Conservation (phyloP, 768 basidiomycete species). For the Psilocybe cyanescens region DNA sequence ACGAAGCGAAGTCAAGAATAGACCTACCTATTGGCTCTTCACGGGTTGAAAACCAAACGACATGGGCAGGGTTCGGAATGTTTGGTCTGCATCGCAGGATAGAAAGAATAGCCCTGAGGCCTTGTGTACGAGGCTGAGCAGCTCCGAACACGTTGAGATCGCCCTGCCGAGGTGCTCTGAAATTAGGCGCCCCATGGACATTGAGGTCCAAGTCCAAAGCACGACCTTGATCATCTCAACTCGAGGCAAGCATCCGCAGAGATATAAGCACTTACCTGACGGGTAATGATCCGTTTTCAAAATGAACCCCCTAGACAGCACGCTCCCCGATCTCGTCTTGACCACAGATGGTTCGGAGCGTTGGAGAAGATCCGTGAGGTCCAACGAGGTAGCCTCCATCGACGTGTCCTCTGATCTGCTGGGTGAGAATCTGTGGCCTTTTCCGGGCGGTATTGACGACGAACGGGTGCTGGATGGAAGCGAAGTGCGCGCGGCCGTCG, state of each 20-base stretch:
- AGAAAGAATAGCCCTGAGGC: slow-evolving; percentile 87
- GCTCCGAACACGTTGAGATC: slow-evolving; percentile 92
- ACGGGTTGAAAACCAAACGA: slow-evolving; percentile 95
- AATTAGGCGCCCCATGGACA: slow-evolving; percentile 95
- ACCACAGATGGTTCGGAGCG: slow-evolving; percentile 76
- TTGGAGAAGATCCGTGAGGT: slow-evolving; percentile 65
- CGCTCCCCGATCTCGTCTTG: slow-evolving; percentile 82
- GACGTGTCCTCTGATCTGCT: background rate
- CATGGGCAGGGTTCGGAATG: slow-evolving; percentile 65
- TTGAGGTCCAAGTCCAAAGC: slow-evolving; percentile 91
- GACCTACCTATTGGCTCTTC: slow-evolving; percentile 91
- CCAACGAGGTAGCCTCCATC: slow-evolving; percentile 24
- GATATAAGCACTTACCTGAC: slow-evolving; percentile 50
- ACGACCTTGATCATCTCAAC: slow-evolving; percentile 55
- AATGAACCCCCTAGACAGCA: slow-evolving; percentile 87
- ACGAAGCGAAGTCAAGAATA: background rate
- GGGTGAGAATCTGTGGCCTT: background rate
- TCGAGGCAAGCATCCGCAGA: background rate
- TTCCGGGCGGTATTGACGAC: background rate
- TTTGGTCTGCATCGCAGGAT: slow-evolving; percentile 78
- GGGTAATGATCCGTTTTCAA: slow-evolving; percentile 93
- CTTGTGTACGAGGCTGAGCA: slow-evolving; percentile 93
- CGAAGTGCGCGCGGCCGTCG: background rate
- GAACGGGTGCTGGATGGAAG: background rate
- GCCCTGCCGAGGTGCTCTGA: slow-evolving; percentile 79